Conservation (phyloP, 495 filamentous ascomycete species). For the Penicillium odoratum region DNA sequence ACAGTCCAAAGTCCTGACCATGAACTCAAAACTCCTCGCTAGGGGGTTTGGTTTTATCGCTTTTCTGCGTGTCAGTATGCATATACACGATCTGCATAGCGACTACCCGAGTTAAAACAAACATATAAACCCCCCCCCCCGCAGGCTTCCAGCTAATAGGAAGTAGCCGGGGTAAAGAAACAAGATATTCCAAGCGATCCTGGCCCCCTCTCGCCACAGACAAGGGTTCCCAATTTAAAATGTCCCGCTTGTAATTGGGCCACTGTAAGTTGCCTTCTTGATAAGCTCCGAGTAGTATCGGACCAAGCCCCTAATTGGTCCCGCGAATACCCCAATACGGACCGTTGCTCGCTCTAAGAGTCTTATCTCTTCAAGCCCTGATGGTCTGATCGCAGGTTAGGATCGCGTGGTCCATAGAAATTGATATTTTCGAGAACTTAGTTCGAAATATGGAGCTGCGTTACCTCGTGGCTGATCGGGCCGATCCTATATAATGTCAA, state of each 20-base stretch:
- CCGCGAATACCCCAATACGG: not conserved
- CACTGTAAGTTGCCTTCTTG: not conserved
- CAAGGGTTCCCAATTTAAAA: not conserved
- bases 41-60: not conserved
- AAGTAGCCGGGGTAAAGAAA: too few species aligned
- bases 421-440: constrained; percentile 5
- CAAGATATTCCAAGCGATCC: not conserved
- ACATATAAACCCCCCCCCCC: not conserved
- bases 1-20: not conserved
- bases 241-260: not conserved
- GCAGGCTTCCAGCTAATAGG: not conserved
- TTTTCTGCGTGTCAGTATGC: too few species aligned
- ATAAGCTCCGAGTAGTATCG: constrained; percentile 10
- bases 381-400: constrained; percentile 9
- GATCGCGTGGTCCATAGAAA: constrained; percentile 7
- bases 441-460: not conserved
- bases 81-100: not conserved
- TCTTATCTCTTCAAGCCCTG: constrained; percentile 4
- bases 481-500: constrained; percentile 15
- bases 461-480: not conserved
- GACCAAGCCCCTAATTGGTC: constrained; percentile 4
- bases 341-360: not conserved
- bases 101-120: not conserved
- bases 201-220: not conserved
- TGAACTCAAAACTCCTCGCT: not conserved